A percentile compares a stretch with the other conserved stretches of the same genome.
Evolutionary conservation across 345 rosid genomes (phyloP).

Genomic region (Schrenkiella parvula): DNA sequence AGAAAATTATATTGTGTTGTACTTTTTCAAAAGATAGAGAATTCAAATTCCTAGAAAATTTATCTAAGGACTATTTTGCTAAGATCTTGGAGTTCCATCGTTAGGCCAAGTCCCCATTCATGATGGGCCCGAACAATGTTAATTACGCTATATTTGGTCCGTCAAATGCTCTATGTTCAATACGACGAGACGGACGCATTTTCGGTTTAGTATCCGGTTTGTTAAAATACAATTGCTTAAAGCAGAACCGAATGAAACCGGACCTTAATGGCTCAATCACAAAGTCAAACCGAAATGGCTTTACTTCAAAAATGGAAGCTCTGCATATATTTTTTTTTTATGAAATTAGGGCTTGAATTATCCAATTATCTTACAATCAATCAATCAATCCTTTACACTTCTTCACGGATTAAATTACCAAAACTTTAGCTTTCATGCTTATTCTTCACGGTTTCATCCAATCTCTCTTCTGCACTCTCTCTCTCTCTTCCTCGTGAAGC

Average conservation of each 20-base stretch:
- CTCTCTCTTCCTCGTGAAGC: constrained; percentile 7
- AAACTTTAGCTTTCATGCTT: constrained; percentile 20
- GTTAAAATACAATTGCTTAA: neutral
- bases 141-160: constrained; percentile 15
- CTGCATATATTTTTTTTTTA: neutral
- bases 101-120: constrained; percentile 11
- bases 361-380: neutral
- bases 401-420: constrained; percentile 14
- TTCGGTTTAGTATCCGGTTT: no score
- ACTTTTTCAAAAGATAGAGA: no score
- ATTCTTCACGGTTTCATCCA: constrained; percentile 22
- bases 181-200: neutral
- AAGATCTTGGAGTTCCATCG: constrained; percentile 16
- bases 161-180: neutral
- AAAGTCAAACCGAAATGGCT: constrained; percentile 1
- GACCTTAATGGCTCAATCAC: neutral
- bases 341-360: constrained; percentile 10
- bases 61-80: neutral
- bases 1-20: no score
- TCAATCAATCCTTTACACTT: neutral
- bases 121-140: neutral
- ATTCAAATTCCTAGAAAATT: no score
- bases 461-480: neutral
- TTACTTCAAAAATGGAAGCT: neutral
- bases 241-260: neutral